Base-by-base conservation (phyloP, 192 early-diverging fungal genomes). In the Coemansia sp. region DNA sequence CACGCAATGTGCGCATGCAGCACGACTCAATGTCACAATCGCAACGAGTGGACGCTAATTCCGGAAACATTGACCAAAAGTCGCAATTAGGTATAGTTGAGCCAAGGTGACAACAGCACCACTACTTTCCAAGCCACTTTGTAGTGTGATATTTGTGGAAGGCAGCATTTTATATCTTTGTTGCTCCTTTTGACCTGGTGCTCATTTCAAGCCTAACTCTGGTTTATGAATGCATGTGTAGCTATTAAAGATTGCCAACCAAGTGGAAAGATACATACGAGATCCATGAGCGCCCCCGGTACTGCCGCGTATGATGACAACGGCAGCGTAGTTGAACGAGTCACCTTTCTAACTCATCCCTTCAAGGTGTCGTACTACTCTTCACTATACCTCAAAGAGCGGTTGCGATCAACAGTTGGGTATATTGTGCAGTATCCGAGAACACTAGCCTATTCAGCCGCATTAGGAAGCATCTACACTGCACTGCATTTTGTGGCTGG, bases 291-390 rank as follows among this genome's bases (percentile, higher is more conserved):
- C 9, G 21, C 2, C 49, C 11, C 49, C 21, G 22, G 11, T 18
- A 8, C 19, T 22, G 49, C 6, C 22, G 49, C n/a, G 18, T 52
- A 22, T 52, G 49, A 7, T 52, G 49, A 52, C 22, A 52, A 11
- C 49, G 49, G 22, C 6, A 21, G 22, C 22, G 49, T 5, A 8
- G 19, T 52, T 22, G 56, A 83, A 63, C 49, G 66, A 8, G 54
- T 84, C 65, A 69, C 69, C 6, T 84, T 84, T 54, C 65, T 80
- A 40, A 65, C 63, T 48, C 64, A 77, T 12, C 82, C 82, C 16
- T 71, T 84, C 66, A 76, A 79, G 56, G 82, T 84, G 4, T 71
- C 72, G 11, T 76, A 78, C 60, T 84, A 84, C 67, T 78, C 82
- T 36, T 47, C 56, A 45, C 64, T 84, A 13, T 84, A 79, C 26